phyloP scores from a whole-genome alignment of 2,329 filamentous ascomycete genomes.

The Calcarisporium arbuscula region DNA sequence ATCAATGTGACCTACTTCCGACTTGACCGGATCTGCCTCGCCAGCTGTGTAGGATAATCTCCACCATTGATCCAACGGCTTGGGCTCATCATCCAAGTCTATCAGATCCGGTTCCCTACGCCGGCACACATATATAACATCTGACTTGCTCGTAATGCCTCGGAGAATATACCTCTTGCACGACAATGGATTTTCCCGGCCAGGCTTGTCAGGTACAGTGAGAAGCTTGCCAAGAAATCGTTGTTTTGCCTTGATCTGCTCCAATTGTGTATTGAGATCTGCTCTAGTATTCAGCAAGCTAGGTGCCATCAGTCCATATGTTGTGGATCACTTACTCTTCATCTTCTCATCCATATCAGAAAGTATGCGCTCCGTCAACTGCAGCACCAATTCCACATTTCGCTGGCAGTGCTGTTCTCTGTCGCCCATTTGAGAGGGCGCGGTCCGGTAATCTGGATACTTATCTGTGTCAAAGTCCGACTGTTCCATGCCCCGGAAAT shows the following conservation, averaged over 20 bases:
- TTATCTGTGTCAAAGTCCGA: conserved; percentile 30
- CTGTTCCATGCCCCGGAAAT: conserved; percentile 30
- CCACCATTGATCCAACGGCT: conserved; percentile 48
- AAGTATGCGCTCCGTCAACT: conserved; percentile 25
- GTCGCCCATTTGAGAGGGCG: conserved; percentile 28
- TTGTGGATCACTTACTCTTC: conserved; percentile 32
- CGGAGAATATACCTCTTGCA: conserved; percentile 44
- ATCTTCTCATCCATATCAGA: conserved; percentile 26
- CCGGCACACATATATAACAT: conserved; percentile 45
- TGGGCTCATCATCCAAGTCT: conserved; percentile 29
- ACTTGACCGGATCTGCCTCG: conserved; percentile 35
- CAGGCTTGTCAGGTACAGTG: conserved; percentile 30
- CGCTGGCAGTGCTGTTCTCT: conserved; percentile 23
- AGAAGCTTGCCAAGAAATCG: conserved; percentile 32
- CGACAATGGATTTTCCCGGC: conserved; percentile 28
- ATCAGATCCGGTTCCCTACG: conserved; percentile 34
- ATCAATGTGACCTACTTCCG: conserved; percentile 36
- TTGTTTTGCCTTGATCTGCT: conserved; percentile 26
- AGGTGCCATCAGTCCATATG: too few relatives aligned
- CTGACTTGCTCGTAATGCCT: conserved; percentile 41
- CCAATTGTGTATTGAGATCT: conserved; percentile 25
- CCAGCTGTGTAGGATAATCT: conserved; percentile 37
- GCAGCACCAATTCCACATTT: conserved; percentile 27
- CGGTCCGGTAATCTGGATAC: conserved; percentile 32
- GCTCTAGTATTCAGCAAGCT: conserved; percentile 14